phyloP scores from a whole-genome alignment of 1,284 basidiomycete species.

The Trametes pubescens region DNA sequence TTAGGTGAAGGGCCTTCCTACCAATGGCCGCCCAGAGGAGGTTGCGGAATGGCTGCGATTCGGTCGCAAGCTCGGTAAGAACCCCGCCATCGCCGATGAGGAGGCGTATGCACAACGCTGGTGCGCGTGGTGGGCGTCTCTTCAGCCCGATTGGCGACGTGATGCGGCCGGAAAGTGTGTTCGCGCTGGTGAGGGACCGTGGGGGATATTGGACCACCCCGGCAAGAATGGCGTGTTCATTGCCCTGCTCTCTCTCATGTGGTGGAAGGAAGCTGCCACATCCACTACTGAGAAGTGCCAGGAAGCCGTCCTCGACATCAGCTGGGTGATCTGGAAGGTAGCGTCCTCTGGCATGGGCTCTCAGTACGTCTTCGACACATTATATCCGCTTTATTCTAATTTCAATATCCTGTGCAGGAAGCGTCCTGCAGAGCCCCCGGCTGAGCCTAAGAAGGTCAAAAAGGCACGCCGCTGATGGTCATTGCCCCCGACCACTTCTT shows the following conservation, averaged over 20 bases:
- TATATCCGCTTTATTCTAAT: neutral
- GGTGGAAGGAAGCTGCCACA: neutral
- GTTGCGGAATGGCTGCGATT: slow-evolving; percentile 4
- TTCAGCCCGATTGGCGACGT: neutral
- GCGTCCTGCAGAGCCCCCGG: neutral
- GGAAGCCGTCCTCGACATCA: neutral
- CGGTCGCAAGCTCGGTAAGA: neutral
- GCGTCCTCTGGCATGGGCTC: neutral
- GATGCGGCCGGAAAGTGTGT: neutral
- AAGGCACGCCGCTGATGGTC: no score
- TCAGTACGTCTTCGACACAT: neutral
- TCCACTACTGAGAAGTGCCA: neutral
- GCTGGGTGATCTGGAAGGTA: neutral
- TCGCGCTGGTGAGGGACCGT: neutral
- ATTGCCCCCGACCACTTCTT: no score
- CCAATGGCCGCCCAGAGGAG: neutral
- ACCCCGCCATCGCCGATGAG: neutral
- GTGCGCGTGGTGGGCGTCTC: neutral
- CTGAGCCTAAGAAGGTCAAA: neutral
- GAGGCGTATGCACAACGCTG: neutral
- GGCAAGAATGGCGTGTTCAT: slow-evolving; percentile 7
- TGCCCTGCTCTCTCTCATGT: neutral
- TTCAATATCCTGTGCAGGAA: neutral
- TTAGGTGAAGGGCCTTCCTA: slow-evolving; percentile 1
- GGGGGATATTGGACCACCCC: neutral